A percentile compares a stretch with the other conserved stretches of the same genome.
Evolutionary conservation across 192 early-diverging fungal genomes (phyloP).

Genomic region (Glomus cerebriforme): DNA sequence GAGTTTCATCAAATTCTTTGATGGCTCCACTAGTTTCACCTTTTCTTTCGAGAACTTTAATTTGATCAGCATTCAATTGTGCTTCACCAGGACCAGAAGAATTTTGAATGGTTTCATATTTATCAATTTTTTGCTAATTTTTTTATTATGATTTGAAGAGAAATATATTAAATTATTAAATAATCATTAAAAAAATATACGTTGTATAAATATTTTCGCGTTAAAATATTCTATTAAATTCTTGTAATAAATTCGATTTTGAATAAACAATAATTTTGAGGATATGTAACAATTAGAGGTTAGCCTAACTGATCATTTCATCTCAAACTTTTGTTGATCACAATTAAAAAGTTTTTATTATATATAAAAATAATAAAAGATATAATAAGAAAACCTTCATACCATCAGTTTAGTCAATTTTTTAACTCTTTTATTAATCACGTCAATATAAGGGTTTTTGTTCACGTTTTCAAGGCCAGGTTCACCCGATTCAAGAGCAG

Average conservation of each 20-base stretch:
- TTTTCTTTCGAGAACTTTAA: constrained; percentile 18
- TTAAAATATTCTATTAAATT: neutral
- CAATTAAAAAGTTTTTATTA: neutral
- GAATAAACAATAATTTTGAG: neutral
- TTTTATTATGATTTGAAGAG: neutral
- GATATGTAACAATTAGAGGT: too few species aligned
- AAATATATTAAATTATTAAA: too few species aligned
- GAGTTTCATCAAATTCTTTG: constrained; percentile 1
- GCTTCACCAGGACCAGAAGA: neutral
- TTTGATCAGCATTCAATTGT: constrained; percentile 1
- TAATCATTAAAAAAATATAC: neutral
- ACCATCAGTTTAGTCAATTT: constrained; percentile 11
- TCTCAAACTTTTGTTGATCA: neutral
- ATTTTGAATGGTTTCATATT: constrained; percentile 2
- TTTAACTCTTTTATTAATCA: constrained; percentile 17
- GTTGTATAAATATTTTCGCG: neutral
- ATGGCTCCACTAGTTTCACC: constrained; percentile 2
- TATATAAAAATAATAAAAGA: neutral
- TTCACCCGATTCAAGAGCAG: neutral
- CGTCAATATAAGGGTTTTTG: constrained; percentile 29
- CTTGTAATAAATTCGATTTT: neutral
- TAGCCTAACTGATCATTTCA: too few species aligned
- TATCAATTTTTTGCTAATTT: constrained; percentile 1
- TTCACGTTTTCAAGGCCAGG: constrained; percentile 13
- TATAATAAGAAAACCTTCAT: neutral